Base-by-base conservation (phyloP, 495 filamentous ascomycete species). In the Penicillium salamii region DNA sequence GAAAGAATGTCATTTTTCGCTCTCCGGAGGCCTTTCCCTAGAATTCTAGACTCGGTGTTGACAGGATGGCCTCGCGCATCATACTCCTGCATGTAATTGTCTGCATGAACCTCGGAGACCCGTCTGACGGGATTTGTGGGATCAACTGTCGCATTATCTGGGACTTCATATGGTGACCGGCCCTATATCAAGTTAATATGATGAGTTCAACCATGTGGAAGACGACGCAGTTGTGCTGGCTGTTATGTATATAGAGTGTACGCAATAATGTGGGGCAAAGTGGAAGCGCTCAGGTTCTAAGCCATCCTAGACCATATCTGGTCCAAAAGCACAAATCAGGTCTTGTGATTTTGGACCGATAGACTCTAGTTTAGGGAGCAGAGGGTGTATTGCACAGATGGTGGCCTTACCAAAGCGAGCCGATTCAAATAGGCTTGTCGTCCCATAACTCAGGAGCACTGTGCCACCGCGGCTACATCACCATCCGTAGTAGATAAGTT, bases 161-260 rank as follows among this genome's bases (percentile, higher is more conserved):
- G 80, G 42, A 80, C 73, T 56, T 89, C 85, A 49, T 88, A 89
- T 40, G 84, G 85, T 7, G 85, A 88, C 12, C 87, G 79, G 48
- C 86, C 87, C 86, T 58, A n/a, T 21, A 40, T 33, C 21, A 15
- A 20, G 54, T 71, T 24, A 70, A 54, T 57, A 53, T 19, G 54
- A 28, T 28, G 38, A 31, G 29, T 17, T 9, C 20, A 9, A 31
- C 3, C 36, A 7, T 11, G 12, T 32, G 11, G 3, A 7, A 12
- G 7, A 32, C 3, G 4, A 13, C 12, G 29, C 12, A 3, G 12
- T 32, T 3, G 12, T 32, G 11, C 11, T 13, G 12, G 29, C 3
- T 8, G 5, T 32, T 18, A 23, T 34, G 31, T 46, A 46, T 46
- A 46, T 46, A 26, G 8, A 26, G 23, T 26, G 23, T 8, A 4